Evolutionary conservation across 768 basidiomycete species (phyloP).

Genomic region (Suillus subaureus): DNA sequence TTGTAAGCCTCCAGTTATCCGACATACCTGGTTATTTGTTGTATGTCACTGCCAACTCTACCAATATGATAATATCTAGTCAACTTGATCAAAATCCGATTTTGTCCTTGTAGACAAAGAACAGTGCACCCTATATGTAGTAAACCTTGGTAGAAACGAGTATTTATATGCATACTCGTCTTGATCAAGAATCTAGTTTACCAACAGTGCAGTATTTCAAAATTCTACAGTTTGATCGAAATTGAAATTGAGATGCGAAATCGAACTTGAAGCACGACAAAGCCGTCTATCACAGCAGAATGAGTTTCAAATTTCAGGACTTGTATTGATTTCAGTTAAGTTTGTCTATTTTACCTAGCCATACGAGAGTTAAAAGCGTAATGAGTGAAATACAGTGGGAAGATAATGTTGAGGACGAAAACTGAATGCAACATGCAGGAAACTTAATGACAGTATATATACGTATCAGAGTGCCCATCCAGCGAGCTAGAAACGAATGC

Average conservation of each 20-base stretch:
- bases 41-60: neutral
- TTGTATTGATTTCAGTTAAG: constrained; percentile 17
- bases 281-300: neutral
- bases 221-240: neutral
- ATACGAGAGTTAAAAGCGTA: constrained; percentile 15
- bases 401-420: constrained; percentile 25
- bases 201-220: neutral
- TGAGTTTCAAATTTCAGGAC: neutral
- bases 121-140: neutral
- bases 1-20: neutral
- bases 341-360: constrained; percentile 28
- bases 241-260: neutral
- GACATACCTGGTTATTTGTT: neutral
- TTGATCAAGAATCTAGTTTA: neutral
- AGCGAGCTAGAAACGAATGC: constrained; percentile 13
- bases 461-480: constrained; percentile 27
- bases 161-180: too few relatives aligned
- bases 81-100: neutral
- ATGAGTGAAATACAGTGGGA: constrained; percentile 31
- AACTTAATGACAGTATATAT: constrained; percentile 41
- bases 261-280: neutral
- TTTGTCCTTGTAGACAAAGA: neutral
- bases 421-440: constrained; percentile 29
- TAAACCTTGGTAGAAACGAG: neutral
- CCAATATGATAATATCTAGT: neutral